phyloP scores from a whole-genome alignment of 1,139 yeast genomes.

The Pichia cactophila region DNA sequence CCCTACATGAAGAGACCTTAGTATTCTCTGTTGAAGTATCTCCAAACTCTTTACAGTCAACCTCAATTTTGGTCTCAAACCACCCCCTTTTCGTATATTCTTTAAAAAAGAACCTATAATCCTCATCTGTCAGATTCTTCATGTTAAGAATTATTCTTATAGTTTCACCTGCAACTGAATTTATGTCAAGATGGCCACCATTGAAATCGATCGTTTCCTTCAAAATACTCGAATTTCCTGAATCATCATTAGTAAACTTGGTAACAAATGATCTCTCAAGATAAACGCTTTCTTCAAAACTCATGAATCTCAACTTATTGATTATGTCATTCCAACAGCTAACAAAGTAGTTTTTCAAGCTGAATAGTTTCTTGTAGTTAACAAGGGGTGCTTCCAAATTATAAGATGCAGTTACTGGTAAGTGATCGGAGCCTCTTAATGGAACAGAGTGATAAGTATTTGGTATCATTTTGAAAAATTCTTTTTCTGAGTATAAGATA shows the following conservation, averaged over 20 bases:
- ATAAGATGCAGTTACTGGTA: constrained; percentile 58
- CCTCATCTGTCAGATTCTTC: constrained; percentile 11
- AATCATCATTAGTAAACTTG: not conserved
- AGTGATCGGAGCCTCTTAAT: constrained; percentile 57
- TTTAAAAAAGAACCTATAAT: constrained; percentile 5
- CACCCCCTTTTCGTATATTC: constrained; percentile 13
- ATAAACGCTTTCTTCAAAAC: constrained; percentile 3
- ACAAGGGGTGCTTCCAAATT: constrained; percentile 40
- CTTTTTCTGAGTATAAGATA: constrained; percentile 38
- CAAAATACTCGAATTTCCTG: not conserved
- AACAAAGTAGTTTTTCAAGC: constrained; percentile 12
- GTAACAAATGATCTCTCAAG: constrained; percentile 2
- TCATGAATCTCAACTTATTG: constrained; percentile 16
- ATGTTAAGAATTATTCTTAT: constrained; percentile 3
- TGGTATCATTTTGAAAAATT: constrained; percentile 31
- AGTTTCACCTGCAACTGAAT: constrained; percentile 14
- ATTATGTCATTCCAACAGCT: constrained; percentile 18
- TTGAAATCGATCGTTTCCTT: constrained; percentile 2
- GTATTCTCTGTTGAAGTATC: not conserved
- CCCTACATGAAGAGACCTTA: constrained; percentile 1
- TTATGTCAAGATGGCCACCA: constrained; percentile 3
- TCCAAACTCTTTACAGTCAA: constrained; percentile 5
- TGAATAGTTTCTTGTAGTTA: constrained; percentile 30
- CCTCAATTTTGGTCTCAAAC: constrained; percentile 12
- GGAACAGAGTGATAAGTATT: constrained; percentile 34